These are phyloP conservation scores for Talaromyces borbonicus DNA, from an alignment of 495 filamentous ascomycete genomes.

Conservation along the genomic window DNA sequence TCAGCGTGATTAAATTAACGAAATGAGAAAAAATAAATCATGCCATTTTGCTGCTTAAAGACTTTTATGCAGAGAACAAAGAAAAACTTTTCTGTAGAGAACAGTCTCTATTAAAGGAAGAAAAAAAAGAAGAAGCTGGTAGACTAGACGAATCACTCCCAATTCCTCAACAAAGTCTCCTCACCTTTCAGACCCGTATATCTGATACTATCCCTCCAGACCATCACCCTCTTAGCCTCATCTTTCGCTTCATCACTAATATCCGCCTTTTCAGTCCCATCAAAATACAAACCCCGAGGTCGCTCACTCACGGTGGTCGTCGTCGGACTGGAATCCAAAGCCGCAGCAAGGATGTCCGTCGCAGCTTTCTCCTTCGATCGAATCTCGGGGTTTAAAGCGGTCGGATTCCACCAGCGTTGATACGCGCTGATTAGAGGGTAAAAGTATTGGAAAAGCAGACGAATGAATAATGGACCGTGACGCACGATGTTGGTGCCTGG, in stretches of 20 bases:
- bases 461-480: slow-evolving; percentile 11
- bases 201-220: slow-evolving; percentile 24
- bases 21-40: no score
- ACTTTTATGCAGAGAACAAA: no score
- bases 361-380: slow-evolving; percentile 36
- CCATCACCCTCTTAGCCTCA: slow-evolving; percentile 20
- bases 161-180: slow-evolving; percentile 24
- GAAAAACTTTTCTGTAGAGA: no score
- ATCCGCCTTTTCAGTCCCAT: slow-evolving; percentile 15
- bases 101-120: neutral
- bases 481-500: slow-evolving; percentile 18
- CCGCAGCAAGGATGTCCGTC: slow-evolving; percentile 26
- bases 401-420: slow-evolving; percentile 14
- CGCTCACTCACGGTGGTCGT: slow-evolving; percentile 17
- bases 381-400: slow-evolving; percentile 13
- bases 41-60: no score
- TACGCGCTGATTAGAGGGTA: slow-evolving; percentile 5
- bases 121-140: neutral
- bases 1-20: no score
- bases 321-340: slow-evolving; percentile 19
- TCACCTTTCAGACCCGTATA: slow-evolving; percentile 24
- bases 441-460: slow-evolving; percentile 10
- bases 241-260: slow-evolving; percentile 23
- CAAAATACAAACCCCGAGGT: slow-evolving; percentile 24
- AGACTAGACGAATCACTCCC: slow-evolving; percentile 15